These are phyloP conservation scores for Westerdykella sp. DNA, from an alignment of 2,329 filamentous ascomycete genomes.

Conservation along the genomic window DNA sequence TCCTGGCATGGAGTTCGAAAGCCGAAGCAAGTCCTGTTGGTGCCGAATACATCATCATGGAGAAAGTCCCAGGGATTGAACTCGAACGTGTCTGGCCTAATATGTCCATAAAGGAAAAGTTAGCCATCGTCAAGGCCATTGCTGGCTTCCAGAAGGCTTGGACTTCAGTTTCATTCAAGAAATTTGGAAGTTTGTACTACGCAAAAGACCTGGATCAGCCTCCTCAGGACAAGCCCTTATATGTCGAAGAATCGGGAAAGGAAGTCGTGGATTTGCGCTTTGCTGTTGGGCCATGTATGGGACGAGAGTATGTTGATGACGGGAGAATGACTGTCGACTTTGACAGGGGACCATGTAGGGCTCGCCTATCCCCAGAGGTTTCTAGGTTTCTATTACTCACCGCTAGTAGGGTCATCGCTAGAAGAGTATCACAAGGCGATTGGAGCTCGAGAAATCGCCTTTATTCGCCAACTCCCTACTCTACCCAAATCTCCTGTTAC, in stretches of 20 bases:
- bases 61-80: constrained; percentile 23
- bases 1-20: constrained; percentile 30
- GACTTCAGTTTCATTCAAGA: constrained; percentile 25
- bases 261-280: constrained; percentile 22
- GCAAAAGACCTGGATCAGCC: constrained; percentile 20
- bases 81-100: constrained; percentile 25
- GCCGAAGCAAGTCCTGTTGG: constrained; percentile 21
- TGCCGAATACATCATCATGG: constrained; percentile 33
- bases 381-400: too few species aligned
- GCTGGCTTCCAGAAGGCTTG: constrained; percentile 26
- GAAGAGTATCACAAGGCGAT: constrained; percentile 27
- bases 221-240: constrained; percentile 7
- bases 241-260: constrained; percentile 13
- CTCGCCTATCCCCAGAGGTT: too few species aligned
- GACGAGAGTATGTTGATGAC: constrained; percentile 28
- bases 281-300: constrained; percentile 34
- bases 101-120: constrained; percentile 19
- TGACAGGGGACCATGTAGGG: constrained; percentile 35
- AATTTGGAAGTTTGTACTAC: constrained; percentile 26
- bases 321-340: constrained; percentile 24
- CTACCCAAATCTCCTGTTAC: constrained; percentile 29
- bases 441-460: constrained; percentile 29
- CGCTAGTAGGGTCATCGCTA: too few species aligned
- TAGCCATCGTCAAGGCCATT: constrained; percentile 24
- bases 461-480: constrained; percentile 16